Evolutionary conservation across 1,139 yeast genomes (phyloP).

Genomic region (Taphrina populina): DNA sequence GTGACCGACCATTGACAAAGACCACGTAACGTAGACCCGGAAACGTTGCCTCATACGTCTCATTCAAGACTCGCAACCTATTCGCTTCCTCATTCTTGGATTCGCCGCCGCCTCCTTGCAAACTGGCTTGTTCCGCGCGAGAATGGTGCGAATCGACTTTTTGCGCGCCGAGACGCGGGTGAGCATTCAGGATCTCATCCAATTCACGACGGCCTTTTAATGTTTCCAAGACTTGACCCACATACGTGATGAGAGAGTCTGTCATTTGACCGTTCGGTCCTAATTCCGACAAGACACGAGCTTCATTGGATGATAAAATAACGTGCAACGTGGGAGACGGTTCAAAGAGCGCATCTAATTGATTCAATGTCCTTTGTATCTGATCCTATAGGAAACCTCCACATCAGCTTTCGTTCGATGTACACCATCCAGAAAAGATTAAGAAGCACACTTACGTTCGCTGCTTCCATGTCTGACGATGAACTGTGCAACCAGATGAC

Average conservation of each 20-base stretch:
- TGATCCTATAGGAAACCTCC: too few relatives aligned
- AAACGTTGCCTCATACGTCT: constrained; percentile 62
- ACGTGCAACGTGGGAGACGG: constrained; percentile 16
- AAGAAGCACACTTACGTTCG: too few relatives aligned
- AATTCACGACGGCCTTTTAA: constrained; percentile 9
- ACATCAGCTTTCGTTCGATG: too few relatives aligned
- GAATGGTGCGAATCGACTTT: constrained; percentile 61
- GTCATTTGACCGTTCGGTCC: constrained; percentile 3
- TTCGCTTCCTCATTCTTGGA: constrained; percentile 51
- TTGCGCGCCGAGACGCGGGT: constrained; percentile 78
- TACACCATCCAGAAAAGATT: too few relatives aligned
- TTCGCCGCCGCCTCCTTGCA: too few relatives aligned
- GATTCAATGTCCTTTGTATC: not conserved
- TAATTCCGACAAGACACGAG: constrained; percentile 1
- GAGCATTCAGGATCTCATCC: constrained; percentile 51
- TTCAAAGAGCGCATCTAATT: constrained; percentile 23
- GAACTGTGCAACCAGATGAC: too few relatives aligned
- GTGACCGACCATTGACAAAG: constrained; percentile 78
- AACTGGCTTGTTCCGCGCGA: constrained; percentile 64
- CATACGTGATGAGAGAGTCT: not conserved
- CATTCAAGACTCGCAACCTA: constrained; percentile 57
- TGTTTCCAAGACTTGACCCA: not conserved
- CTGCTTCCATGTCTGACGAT: too few relatives aligned
- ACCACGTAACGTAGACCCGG: constrained; percentile 89
- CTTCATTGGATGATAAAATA: constrained; percentile 3